These are phyloP conservation scores for Pezicula carpinea DNA, from an alignment of 2,329 filamentous ascomycete genomes.

Conservation along the genomic window DNA sequence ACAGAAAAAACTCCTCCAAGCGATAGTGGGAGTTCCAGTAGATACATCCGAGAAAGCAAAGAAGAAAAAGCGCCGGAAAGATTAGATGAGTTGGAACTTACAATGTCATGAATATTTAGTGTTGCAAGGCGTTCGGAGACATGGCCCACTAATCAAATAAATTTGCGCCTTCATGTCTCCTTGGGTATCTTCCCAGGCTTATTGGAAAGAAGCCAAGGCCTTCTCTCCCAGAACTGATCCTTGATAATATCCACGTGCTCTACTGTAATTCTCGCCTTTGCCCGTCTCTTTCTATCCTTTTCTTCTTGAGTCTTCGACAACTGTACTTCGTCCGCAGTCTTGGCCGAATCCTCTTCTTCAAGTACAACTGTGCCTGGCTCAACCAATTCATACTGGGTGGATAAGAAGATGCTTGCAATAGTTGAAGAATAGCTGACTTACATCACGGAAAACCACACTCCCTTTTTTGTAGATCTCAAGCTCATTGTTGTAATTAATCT, in stretches of 20 bases:
- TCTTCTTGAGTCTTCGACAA: slow-evolving; percentile 78
- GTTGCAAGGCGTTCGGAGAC: slow-evolving; percentile 20
- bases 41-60: slow-evolving; percentile 26
- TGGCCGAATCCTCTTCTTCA: slow-evolving; percentile 40
- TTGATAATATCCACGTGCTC: slow-evolving; percentile 93
- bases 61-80: slow-evolving; percentile 26
- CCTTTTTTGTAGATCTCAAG: slow-evolving; percentile 90
- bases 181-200: slow-evolving; percentile 68
- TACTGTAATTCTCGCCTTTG: slow-evolving; percentile 75
- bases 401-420: slow-evolving; percentile 1
- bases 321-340: slow-evolving; percentile 45
- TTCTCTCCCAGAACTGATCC: slow-evolving; percentile 85
- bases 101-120: slow-evolving; percentile 1
- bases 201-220: slow-evolving; percentile 79
- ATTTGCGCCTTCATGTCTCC: slow-evolving; percentile 31
- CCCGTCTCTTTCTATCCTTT: slow-evolving; percentile 73
- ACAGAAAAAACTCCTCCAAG: slow-evolving; percentile 23
- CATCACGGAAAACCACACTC: slow-evolving; percentile 79
- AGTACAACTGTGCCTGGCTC: slow-evolving; percentile 43
- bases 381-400: slow-evolving; percentile 63
- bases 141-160: neutral
- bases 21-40: slow-evolving; percentile 18
- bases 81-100: slow-evolving; percentile 7
- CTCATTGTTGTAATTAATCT: slow-evolving; percentile 98
- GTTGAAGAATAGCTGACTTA: slow-evolving; percentile 11